Base-by-base conservation (phyloP, 306 rosid genomes). In the Glycine tomentella region DNA sequence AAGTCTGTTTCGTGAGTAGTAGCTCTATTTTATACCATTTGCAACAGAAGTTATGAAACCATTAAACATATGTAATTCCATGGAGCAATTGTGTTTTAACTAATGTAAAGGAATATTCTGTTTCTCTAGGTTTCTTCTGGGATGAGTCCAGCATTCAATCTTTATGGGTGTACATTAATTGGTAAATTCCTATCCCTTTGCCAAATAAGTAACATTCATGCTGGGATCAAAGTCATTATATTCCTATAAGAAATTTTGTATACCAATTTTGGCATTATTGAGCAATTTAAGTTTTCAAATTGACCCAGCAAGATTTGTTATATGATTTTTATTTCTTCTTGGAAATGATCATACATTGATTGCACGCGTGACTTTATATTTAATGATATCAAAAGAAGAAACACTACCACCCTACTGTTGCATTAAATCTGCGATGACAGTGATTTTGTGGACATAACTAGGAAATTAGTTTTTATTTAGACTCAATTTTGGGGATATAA, bases 81-180 rank as follows among this genome's bases (percentile, higher is more conserved):
- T 38, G 49, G 38, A 57, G 33, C 61, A 40, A 63, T 25, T 56
- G 33, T 61, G 75, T 71, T 68, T 76, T 36, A 44, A 57, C 69
- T 44, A 33, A 67, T 11, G 52, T 42, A n/a, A 42, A 58, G 16
- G 51, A 49, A n/a, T 79, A 33, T 58, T 68, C 74, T 72, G 77
- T 56, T 49, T 75, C 58, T 63, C 83, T 81, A 93, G 97, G 97
- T 93, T 87, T 87, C 97, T 77, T 93, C 97, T 16, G 97, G 97
- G 74, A 93, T 93, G 97, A 93, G 94, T 68, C 97, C 97, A 10
- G 87, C 83, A 33, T 87, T 93, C 90, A 91, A 93, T 93, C 93
- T 82, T 58, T 90, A 91, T 69, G 97, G 97, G 56, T 93, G 97
- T 86, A 90, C 91, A 50, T 87, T 93, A 84, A 93, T 91, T 70